Evolutionary conservation across 257 asterid genomes (phyloP), one percentile per base, ranked within the genome.

Genomic region (Striga asiatica): DNA sequence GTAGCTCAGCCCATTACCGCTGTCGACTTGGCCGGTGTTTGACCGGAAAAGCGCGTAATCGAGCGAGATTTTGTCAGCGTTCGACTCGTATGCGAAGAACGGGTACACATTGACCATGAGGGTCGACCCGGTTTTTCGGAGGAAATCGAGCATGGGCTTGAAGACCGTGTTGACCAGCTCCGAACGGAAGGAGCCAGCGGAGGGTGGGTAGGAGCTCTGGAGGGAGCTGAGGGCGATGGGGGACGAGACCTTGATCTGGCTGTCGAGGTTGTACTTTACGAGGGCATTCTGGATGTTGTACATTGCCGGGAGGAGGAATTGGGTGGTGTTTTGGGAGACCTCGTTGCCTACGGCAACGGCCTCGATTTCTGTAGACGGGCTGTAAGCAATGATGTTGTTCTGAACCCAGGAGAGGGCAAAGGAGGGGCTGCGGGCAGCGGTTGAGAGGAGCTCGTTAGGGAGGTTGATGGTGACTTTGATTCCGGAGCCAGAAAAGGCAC

Each of bases 331-430:
- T n/a, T n/a, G n/a, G n/a, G n/a, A 91, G 6, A 91, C 98, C 56
- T 91, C 98, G 9, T 91, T 91, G 14, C 98, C 98, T 38, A 87
- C 93, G 24, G 94, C 96, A 52, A 91, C 71, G 69, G 94, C 70
- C 60, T 91, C 96, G 59, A 91, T 64, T 39, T 61, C 76, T 46
- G 96, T 87, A 38, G 74, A 28, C 5, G 96, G 98, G 50, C 76
- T 69, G 60, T 82, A 78, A 13, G 88, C 82, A 45, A 43, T 82
- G 50, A 87, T 83, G 34, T 84, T 91, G 0, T 54, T 65, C 25
- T 48, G 56, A 1, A 87, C 84, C 95, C 97, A 87, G 0, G 78
- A 47, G 69, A 61, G 38, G 24, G 95, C 94, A 42, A 80, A 91
- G 19, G 95, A 78, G 1, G 69, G 84, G 20, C 82, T 80, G 54